A percentile compares a stretch with the other conserved stretches of the same genome.
These are phyloP conservation scores for Talaromyces sp. DNA, from an alignment of 2,329 filamentous ascomycete genomes.

Conservation along the genomic window DNA sequence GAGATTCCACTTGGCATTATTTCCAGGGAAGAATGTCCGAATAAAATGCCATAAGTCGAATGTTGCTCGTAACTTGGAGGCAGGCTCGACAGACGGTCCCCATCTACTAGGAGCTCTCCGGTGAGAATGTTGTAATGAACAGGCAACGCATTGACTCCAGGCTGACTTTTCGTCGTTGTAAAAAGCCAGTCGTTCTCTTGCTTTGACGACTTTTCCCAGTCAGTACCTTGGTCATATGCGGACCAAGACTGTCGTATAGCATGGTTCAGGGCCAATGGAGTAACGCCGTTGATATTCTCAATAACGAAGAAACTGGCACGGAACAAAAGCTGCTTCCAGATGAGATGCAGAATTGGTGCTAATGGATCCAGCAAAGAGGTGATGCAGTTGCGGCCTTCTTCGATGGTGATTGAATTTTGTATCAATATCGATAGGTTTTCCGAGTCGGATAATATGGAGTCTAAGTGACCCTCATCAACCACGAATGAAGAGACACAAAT, in stretches of 20 bases:
- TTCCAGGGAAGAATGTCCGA: constrained; percentile 27
- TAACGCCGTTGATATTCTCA: neutral
- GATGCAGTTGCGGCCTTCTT: neutral
- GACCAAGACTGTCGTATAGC: neutral
- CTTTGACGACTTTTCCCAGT: neutral
- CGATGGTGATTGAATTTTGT: neutral
- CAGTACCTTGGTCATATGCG: neutral
- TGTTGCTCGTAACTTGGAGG: constrained; percentile 42
- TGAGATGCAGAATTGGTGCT: neutral
- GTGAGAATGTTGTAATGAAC: constrained; percentile 49
- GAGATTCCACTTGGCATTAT: constrained; percentile 24
- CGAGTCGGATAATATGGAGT: neutral
- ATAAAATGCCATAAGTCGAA: constrained; percentile 38
- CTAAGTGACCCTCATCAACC: neutral
- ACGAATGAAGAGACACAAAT: neutral
- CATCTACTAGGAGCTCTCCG: constrained; percentile 50
- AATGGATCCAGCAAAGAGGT: neutral
- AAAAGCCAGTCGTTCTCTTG: neutral
- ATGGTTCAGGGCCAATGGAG: neutral
- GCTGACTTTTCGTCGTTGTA: neutral
- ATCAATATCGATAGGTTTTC: neutral
- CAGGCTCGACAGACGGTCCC: constrained; percentile 44
- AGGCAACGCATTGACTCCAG: constrained; percentile 3
- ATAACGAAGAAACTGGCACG: neutral
- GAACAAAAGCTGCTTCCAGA: neutral